Percentiles rank a stretch among this genome's conserved stretches.
Evolutionary conservation across 306 rosid genomes (phyloP).

Genomic region (Hippophae rhamnoides): DNA sequence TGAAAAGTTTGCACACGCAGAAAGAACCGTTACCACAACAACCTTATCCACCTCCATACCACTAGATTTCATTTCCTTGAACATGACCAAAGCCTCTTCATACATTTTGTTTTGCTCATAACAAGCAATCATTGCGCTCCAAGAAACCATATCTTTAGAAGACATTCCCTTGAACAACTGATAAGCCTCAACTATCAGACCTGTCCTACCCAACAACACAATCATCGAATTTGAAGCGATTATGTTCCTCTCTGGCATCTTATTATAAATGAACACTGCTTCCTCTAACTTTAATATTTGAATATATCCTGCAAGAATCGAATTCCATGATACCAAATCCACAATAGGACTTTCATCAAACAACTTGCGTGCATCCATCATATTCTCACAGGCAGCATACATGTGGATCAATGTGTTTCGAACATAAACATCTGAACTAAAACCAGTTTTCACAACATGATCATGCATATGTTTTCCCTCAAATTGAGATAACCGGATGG

Average conservation of each 20-base stretch:
- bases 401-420: constrained; percentile 58
- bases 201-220: constrained; percentile 43
- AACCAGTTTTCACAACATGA: constrained; percentile 51
- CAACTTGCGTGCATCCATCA: constrained; percentile 44
- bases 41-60: constrained; percentile 68
- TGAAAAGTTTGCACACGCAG: constrained; percentile 41
- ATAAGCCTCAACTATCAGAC: constrained; percentile 36
- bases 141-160: constrained; percentile 55
- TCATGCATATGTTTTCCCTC: constrained; percentile 53
- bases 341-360: constrained; percentile 58
- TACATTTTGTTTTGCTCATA: constrained; percentile 53
- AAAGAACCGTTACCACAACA: constrained; percentile 50
- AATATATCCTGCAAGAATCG: constrained; percentile 63
- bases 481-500: constrained; percentile 29
- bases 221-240: constrained; percentile 74
- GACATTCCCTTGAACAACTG: constrained; percentile 36
- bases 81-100: constrained; percentile 51
- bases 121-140: constrained; percentile 80
- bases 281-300: constrained; percentile 32
- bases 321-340: constrained; percentile 77
- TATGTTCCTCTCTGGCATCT: constrained; percentile 48
- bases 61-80: constrained; percentile 35
- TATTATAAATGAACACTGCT: constrained; percentile 29
- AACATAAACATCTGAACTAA: constrained; percentile 47
- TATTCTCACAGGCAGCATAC: constrained; percentile 52